Base-by-base conservation (phyloP, 768 basidiomycete genomes). In the Lentinus brumalis region DNA sequence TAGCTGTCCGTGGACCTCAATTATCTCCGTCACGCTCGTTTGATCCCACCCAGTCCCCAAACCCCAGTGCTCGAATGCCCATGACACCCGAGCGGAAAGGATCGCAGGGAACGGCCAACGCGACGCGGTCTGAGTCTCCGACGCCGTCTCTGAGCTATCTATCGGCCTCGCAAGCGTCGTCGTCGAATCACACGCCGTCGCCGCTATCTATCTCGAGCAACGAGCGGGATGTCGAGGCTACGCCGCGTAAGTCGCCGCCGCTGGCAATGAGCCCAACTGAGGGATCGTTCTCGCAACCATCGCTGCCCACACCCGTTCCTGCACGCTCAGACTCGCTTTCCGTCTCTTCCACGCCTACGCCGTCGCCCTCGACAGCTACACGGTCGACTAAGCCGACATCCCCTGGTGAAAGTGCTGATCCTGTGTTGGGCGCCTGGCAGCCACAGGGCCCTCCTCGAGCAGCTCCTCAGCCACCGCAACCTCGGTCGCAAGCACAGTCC, bases 271-370 rank as follows among this genome's bases (percentile, higher is more conserved):
- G 65, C 45, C 65, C 65, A 10, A 59, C 62, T 4, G 56, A 60
- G 16, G 57, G 57, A 11, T 40, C 32, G 32, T 47, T 59, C 56
- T 11, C 42, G 52, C 52, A 53, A 49, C 16, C 56, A 38, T 21
- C 51, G 30, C 5, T 42, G 12, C 11, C 57, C 38, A 35, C 57
- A 5, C 30, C 62, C 8, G 59, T 63, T 5, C 53, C 63, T 35
- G 49, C 53, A 32, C 63, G 57, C 30, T 58, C 67, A 26, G 67
- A 70, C 39, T 67, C 69, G 44, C 71, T 71, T 47, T 68, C 77
- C 65, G 73, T 79, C 0, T 71, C 77, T 10, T 67, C 75, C 2
- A 67, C 75, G 6, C 60, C 67, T 31, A 51, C 45, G 60, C 50
- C 60, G 38, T 15, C 68, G 56, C 21, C 70, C 63, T 60, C 60